Conservation (phyloP, 2,329 filamentous ascomycete species). For the Aspergillus sp. region DNA sequence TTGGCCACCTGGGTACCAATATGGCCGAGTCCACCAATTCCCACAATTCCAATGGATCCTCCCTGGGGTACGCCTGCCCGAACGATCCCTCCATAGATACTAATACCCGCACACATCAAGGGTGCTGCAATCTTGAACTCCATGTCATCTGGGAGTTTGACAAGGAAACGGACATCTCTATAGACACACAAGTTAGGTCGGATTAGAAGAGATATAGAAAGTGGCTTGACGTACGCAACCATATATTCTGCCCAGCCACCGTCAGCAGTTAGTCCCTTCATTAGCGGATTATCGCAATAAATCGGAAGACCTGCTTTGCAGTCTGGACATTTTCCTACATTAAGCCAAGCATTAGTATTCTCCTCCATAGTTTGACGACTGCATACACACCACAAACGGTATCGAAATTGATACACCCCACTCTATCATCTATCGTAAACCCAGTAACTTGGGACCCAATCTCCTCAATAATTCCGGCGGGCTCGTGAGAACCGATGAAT, state of each 20-base stretch:
- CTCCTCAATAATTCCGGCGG: conserved; percentile 55
- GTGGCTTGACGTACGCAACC: conserved; percentile 28
- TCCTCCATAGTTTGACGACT: too few species aligned
- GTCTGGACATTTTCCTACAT: conserved; percentile 44
- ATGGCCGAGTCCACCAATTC: conserved; percentile 53
- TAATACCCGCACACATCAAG: conserved; percentile 57
- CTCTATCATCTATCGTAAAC: conserved; percentile 53
- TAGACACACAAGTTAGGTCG: neutral
- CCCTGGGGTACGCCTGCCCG: conserved; percentile 38
- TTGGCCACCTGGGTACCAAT: conserved; percentile 54
- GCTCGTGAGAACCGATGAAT: conserved; percentile 58
- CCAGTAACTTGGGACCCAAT: conserved; percentile 41
- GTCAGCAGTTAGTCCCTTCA: conserved; percentile 49
- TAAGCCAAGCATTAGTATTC: neutral
- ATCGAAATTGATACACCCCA: conserved; percentile 57
- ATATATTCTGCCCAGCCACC: conserved; percentile 61
- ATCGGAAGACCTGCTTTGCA: conserved; percentile 36
- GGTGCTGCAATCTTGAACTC: conserved; percentile 55
- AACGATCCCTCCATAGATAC: conserved; percentile 50
- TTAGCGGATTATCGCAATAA: conserved; percentile 26
- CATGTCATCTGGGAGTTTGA: conserved; percentile 50
- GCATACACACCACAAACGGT: conserved; percentile 48
- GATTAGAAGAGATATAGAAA: neutral
- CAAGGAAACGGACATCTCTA: conserved; percentile 48
- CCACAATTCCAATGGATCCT: conserved; percentile 45